Evolutionary conservation across 441 rosid species (phyloP), one percentile per base, ranked within the genome.

Genomic region (Arabidopsis hybrid): DNA sequence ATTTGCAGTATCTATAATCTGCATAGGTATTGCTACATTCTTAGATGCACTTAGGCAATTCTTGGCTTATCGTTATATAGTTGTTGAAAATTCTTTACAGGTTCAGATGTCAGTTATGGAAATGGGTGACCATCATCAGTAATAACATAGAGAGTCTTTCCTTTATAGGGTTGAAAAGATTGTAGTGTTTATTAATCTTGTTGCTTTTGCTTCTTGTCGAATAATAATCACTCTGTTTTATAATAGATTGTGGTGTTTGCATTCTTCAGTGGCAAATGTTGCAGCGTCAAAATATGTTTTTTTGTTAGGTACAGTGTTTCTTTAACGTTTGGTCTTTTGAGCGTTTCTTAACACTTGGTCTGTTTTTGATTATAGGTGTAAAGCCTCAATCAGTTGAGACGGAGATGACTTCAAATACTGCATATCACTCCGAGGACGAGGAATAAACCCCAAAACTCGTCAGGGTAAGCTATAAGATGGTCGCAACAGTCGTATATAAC

Each of bases 381-480:
- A 69, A 77, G 60, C 80, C 86, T 53, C 82, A 79, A 53, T 69
- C 82, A 7, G 57, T 60, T 51, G 89, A 87, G 74, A 64, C 78
- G 35, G 88, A 80, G 38, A 14, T 49, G 29, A 57, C 63, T 18
- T 72, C 87, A 29, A 78, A 59, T 78, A 66, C 73, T 35, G 59
- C 53, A 43, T 83, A 84, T 57, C 74, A 78, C 42, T 66, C 88
- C 4, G 91, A 90, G 72, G 93, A 90, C 6, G 92, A 85, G 75
- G 92, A 91, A 79, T 21, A 21, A 21, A 21, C 26, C 26, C 26
- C 26, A 21, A 21, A 21, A 21, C 26, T 21, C 26, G 26, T 21
- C 26, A 21, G 70, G 75, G 87, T 80, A 60, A 63, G 74, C 26
- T 21, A 21, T 21, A 21, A 21, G 26, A 21, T 21, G 26, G 26